These are phyloP conservation scores for Uncinocarpus reesii DNA, from an alignment of 2,329 filamentous ascomycete species.

Conservation along the genomic window DNA sequence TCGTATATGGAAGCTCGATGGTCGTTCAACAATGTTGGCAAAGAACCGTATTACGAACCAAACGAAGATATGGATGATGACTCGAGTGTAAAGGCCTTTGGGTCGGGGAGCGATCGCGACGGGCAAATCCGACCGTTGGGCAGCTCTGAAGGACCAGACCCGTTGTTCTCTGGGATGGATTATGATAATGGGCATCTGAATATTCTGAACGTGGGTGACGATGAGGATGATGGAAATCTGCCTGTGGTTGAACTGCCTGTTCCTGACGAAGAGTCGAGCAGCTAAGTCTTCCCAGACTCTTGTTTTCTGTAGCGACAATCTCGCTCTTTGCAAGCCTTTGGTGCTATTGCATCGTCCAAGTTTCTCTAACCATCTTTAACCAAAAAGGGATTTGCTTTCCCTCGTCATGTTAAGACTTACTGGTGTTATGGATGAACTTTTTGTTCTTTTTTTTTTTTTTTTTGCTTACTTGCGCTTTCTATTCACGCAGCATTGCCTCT, in stretches of 20 bases:
- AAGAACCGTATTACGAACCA: conserved; percentile 23
- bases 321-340: background rate
- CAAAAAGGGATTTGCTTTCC: background rate
- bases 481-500: background rate
- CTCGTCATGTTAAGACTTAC: background rate
- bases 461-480: background rate
- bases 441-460: background rate
- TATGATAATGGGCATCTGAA: conserved; percentile 6
- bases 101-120: conserved; percentile 26
- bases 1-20: conserved; percentile 22
- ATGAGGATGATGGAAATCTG: conserved; percentile 30
- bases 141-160: conserved; percentile 5
- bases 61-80: conserved; percentile 31
- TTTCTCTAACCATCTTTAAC: background rate
- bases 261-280: conserved; percentile 25
- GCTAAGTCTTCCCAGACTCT: background rate
- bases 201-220: conserved; percentile 15
- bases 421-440: background rate
- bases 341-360: background rate
- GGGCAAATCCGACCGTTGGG: conserved; percentile 18
- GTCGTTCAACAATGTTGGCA: conserved; percentile 30
- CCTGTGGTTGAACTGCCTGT: conserved; percentile 36
- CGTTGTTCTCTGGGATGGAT: conserved; percentile 7
- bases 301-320: background rate
- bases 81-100: conserved; percentile 33